A percentile compares a stretch with the other conserved stretches of the same genome.
phyloP scores from a whole-genome alignment of 768 basidiomycete genomes.

The Agrocybe pediades region DNA sequence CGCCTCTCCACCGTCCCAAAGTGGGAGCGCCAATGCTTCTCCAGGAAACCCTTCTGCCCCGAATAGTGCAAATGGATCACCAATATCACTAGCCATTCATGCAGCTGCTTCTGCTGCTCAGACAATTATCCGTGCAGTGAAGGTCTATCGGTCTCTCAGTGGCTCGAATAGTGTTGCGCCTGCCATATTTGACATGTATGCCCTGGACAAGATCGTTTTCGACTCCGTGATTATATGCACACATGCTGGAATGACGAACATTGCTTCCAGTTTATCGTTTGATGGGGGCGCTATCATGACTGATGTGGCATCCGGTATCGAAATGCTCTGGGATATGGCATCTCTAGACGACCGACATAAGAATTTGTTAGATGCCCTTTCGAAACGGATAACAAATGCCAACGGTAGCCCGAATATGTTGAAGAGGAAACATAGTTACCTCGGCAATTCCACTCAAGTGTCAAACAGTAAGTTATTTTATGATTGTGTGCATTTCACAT shows the following conservation, averaged over 20 bases:
- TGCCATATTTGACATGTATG: slow-evolving; percentile 26
- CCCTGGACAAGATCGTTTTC: slow-evolving; percentile 62
- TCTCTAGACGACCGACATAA: slow-evolving; percentile 14
- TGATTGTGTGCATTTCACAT: neutral
- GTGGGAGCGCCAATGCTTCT: slow-evolving; percentile 38
- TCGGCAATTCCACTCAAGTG: neutral
- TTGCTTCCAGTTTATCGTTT: slow-evolving; percentile 1
- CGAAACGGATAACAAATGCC: neutral
- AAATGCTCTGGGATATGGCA: slow-evolving; percentile 20
- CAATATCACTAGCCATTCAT: slow-evolving; percentile 68
- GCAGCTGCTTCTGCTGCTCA: slow-evolving; percentile 53
- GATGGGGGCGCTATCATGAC: slow-evolving; percentile 18
- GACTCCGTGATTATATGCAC: slow-evolving; percentile 66
- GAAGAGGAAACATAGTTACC: slow-evolving; percentile 28
- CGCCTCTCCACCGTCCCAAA: slow-evolving; percentile 30
- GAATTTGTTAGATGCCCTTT: slow-evolving; percentile 12
- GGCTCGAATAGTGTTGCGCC: slow-evolving; percentile 5
- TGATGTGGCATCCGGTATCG: slow-evolving; percentile 26
- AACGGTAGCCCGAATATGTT: slow-evolving; percentile 15
- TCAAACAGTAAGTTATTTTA: slow-evolving; percentile 7
- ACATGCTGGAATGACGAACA: slow-evolving; percentile 56
- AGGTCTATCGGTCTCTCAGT: too few species aligned
- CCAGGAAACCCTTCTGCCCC: neutral
- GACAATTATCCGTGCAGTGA: slow-evolving; percentile 54
- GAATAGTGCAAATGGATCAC: slow-evolving; percentile 37